A percentile compares a stretch with the other conserved stretches of the same genome.
Conservation (phyloP, 192 early-diverging fungal species). For the Coemansia interrupta region DNA sequence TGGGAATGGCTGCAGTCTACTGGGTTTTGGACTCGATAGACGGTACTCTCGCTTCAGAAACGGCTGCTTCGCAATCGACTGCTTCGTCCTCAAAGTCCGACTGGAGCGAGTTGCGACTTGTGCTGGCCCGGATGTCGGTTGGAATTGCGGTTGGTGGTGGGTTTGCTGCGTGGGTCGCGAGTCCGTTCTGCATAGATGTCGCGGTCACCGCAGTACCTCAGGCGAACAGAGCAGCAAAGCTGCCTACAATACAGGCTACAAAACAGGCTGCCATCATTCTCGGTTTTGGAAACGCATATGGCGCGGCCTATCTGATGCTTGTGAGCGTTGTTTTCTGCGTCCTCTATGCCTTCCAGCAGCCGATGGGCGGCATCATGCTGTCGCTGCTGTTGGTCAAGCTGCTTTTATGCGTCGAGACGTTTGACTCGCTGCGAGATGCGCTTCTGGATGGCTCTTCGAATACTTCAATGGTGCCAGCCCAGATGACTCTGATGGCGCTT, state of each 20-base stretch:
- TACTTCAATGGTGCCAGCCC: slow-evolving; percentile 37
- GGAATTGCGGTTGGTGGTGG: slow-evolving; percentile 57
- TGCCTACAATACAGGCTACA: neutral
- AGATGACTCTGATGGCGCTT: slow-evolving; percentile 49
- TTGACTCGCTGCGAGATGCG: slow-evolving; percentile 46
- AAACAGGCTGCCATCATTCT: slow-evolving; percentile 45
- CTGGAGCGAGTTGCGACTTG: slow-evolving; percentile 50
- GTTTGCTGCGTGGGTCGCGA: slow-evolving; percentile 53
- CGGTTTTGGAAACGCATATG: slow-evolving; percentile 65
- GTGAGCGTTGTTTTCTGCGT: slow-evolving; percentile 60
- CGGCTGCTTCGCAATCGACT: neutral
- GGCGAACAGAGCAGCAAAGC: neutral
- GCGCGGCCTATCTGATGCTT: slow-evolving; percentile 66
- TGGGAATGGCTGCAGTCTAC: slow-evolving; percentile 56
- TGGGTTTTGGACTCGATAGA: slow-evolving; percentile 56
- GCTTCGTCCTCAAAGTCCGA: slow-evolving; percentile 3
- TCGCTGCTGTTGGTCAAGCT: slow-evolving; percentile 50
- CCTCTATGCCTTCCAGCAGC: slow-evolving; percentile 70
- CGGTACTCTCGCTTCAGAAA: slow-evolving; percentile 2
- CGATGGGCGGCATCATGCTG: slow-evolving; percentile 70
- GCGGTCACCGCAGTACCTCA: slow-evolving; percentile 10
- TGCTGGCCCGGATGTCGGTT: slow-evolving; percentile 55
- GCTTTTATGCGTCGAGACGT: slow-evolving; percentile 47
- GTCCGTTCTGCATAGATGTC: slow-evolving; percentile 57
- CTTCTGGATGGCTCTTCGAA: neutral